These are phyloP conservation scores for Sphaerulina vaccinii DNA, from an alignment of 2,329 filamentous ascomycete genomes.

Conservation along the genomic window DNA sequence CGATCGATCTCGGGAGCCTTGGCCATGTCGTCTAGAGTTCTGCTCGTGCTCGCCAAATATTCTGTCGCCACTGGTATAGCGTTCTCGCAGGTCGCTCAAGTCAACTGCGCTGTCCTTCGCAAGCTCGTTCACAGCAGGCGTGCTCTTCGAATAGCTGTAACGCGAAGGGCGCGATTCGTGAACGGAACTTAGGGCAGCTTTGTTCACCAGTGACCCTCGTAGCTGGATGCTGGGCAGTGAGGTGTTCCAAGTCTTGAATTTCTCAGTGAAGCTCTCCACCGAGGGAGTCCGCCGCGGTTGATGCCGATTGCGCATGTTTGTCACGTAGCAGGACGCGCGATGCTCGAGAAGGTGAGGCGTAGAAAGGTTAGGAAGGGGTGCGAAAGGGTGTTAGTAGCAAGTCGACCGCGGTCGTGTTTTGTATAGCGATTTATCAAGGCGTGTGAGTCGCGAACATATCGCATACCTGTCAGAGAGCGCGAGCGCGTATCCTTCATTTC, in stretches of 20 bases:
- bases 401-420: neutral
- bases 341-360: neutral
- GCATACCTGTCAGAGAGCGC: neutral
- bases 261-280: constrained; percentile 13
- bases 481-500: neutral
- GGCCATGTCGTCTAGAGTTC: neutral
- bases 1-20: constrained; percentile 3
- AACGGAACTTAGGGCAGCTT: neutral
- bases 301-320: constrained; percentile 2
- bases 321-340: neutral
- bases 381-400: neutral
- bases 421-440: neutral
- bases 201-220: constrained; percentile 5
- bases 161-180: neutral
- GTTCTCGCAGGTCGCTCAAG: constrained; percentile 4
- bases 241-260: constrained; percentile 11
- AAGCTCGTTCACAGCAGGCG: neutral
- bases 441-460: neutral
- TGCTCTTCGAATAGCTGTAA: constrained; percentile 6
- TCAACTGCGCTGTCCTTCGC: constrained; percentile 8
- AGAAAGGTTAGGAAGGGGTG: neutral
- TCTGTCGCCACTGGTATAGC: neutral
- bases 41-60: constrained; percentile 1
- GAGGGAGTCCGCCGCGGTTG: neutral
- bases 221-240: constrained; percentile 5